Evolutionary conservation across 768 basidiomycete species (phyloP).

Genomic region (Russula griseocarnosa): DNA sequence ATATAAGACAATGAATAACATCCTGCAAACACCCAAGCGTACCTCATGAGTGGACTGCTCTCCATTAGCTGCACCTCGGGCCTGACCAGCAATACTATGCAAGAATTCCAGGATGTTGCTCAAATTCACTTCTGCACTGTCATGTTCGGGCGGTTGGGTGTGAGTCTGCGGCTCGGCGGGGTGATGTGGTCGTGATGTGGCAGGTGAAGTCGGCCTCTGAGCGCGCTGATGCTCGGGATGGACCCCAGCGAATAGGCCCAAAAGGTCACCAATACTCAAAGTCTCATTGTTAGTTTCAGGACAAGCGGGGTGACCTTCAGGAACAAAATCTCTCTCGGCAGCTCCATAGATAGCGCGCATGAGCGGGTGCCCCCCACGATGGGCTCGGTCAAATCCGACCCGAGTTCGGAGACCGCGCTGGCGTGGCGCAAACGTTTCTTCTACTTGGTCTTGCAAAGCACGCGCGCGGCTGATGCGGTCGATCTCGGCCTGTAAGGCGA

Average conservation of each 20-base stretch:
- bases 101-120: conserved; percentile 7
- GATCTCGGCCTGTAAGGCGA: conserved; percentile 5
- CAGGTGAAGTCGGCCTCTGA: not conserved
- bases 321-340: not conserved
- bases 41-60: not conserved
- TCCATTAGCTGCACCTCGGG: not conserved
- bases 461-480: not conserved
- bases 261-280: not conserved
- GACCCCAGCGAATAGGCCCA: not conserved
- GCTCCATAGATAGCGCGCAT: not conserved
- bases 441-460: conserved; percentile 3
- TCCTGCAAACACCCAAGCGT: not conserved
- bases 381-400: not conserved
- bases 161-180: not conserved
- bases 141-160: not conserved
- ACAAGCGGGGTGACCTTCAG: not conserved
- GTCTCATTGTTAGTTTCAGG: not conserved
- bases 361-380: not conserved
- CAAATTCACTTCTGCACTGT: not conserved
- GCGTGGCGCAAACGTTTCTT: not conserved
- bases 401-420: not conserved
- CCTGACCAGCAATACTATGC: not conserved
- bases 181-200: not conserved
- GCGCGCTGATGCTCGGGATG: not conserved
- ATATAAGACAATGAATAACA: not conserved